phyloP scores from a whole-genome alignment of 225 moss, liverwort and hornwort genomes.

The Pseudisothecium myosuroides region DNA sequence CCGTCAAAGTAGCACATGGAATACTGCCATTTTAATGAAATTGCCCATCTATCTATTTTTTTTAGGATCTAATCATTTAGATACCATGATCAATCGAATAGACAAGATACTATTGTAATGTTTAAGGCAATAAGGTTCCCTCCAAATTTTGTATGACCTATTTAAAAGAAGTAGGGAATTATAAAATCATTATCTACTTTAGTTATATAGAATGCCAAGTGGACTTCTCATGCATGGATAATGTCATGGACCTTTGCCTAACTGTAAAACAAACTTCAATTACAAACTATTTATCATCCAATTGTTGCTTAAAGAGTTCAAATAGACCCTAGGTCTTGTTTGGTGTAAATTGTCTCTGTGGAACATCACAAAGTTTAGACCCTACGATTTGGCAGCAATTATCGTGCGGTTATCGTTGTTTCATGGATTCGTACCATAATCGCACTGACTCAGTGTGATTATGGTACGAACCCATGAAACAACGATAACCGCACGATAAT shows the following conservation, averaged over 20 bases:
- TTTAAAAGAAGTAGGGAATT: not conserved
- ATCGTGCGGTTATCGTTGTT: no score
- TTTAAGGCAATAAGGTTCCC: not conserved
- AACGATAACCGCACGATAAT: no score
- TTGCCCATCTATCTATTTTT: no score
- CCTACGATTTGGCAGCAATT: no score
- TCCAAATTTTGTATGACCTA: not conserved
- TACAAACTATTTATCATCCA: not conserved
- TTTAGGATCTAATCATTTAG: not conserved
- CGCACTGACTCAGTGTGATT: no score
- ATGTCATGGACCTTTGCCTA: not conserved
- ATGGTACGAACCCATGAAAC: no score
- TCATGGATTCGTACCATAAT: no score
- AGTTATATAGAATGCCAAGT: not conserved
- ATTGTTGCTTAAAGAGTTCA: not conserved
- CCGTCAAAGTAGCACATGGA: no score
- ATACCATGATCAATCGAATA: not conserved
- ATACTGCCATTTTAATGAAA: no score
- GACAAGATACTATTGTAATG: not conserved
- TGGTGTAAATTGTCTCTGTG: not conserved
- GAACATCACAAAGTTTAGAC: no score
- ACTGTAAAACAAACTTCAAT: not conserved
- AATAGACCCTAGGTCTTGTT: fast-evolving
- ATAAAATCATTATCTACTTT: not conserved
- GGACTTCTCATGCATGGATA: not conserved